Conservation (phyloP, 176 grass and related monocot species). For the Triticum dicoccoides region DNA sequence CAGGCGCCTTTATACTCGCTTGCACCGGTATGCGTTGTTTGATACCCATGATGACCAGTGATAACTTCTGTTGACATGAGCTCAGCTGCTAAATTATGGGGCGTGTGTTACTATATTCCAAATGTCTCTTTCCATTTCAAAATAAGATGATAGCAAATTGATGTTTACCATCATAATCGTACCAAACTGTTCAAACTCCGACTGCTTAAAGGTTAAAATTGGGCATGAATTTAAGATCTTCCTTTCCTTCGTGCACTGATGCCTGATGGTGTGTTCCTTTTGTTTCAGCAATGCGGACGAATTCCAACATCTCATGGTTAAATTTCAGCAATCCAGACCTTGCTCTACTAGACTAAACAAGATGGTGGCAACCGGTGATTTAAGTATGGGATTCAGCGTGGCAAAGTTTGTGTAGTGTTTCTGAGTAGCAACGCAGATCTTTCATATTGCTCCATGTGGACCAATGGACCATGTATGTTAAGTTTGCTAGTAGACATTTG, state of each 20-base stretch:
- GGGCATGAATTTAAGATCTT: neutral
- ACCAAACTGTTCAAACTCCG: neutral
- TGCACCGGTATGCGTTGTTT: neutral
- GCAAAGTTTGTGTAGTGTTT: too few species aligned
- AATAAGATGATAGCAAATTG: neutral
- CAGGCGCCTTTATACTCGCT: neutral
- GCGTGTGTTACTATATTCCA: neutral
- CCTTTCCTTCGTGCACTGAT: neutral
- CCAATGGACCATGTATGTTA: too few species aligned
- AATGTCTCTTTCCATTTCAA: neutral
- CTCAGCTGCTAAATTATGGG: neutral
- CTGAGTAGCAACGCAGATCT: too few species aligned
- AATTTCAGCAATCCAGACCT: too few species aligned
- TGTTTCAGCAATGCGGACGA: neutral
- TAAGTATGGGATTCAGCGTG: neutral
- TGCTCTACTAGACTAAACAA: too few species aligned
- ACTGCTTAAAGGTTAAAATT: neutral
- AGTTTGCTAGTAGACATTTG: neutral
- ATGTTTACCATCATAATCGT: neutral
- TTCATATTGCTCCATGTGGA: too few species aligned
- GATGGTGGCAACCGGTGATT: too few species aligned
- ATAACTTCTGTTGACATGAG: neutral
- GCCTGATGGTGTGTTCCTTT: neutral
- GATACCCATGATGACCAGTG: neutral
- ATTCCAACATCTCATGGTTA: neutral